Conservation (phyloP, 2,329 filamentous ascomycete genomes). For the Didymosphaeria variabile region DNA sequence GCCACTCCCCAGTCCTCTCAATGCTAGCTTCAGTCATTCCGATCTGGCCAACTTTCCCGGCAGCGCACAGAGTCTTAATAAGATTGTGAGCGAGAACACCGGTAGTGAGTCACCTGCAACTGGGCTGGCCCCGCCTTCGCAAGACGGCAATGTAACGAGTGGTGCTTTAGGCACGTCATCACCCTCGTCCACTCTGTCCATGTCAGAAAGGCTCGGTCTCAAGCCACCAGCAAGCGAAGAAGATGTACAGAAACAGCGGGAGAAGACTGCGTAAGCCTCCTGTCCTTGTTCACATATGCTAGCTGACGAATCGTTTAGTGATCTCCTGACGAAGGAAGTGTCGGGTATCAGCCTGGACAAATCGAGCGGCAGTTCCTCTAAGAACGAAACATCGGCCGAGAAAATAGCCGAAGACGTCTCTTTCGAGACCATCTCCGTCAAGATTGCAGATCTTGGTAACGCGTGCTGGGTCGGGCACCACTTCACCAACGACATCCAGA, state of each 20-base stretch:
- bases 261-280: slow-evolving; percentile 86
- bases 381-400: slow-evolving; percentile 59
- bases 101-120: slow-evolving; percentile 64
- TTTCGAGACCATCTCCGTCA: slow-evolving; percentile 92
- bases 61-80: slow-evolving; percentile 77
- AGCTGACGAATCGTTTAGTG: slow-evolving; percentile 60
- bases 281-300: neutral
- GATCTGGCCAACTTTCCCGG: slow-evolving; percentile 71
- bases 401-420: slow-evolving; percentile 68
- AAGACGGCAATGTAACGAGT: slow-evolving; percentile 63
- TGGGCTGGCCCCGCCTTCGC: slow-evolving; percentile 51
- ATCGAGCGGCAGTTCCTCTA: slow-evolving; percentile 60
- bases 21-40: slow-evolving; percentile 84
- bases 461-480: slow-evolving; percentile 99
- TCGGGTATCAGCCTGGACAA: slow-evolving; percentile 93
- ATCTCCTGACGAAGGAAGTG: slow-evolving; percentile 89
- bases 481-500: slow-evolving; percentile 99
- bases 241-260: slow-evolving; percentile 76
- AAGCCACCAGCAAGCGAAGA: slow-evolving; percentile 62
- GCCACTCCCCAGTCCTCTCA: slow-evolving; percentile 91
- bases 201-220: slow-evolving; percentile 66
- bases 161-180: slow-evolving; percentile 62
- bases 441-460: slow-evolving; percentile 97
- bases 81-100: slow-evolving; percentile 76
- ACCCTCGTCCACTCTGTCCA: slow-evolving; percentile 59